Conservation (phyloP, 345 rosid genomes). For the Garcia nutans region DNA sequence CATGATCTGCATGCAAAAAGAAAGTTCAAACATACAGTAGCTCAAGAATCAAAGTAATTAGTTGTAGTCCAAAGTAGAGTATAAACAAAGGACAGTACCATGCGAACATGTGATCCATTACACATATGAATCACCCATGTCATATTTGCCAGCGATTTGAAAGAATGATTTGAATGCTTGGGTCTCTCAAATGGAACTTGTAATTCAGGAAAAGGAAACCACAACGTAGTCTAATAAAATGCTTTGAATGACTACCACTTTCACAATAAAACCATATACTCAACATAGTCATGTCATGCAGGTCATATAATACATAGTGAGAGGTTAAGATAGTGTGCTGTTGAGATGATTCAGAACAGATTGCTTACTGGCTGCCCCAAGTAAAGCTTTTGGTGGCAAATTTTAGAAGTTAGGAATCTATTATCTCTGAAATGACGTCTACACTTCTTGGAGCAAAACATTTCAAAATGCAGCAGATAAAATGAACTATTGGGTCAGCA, state of each 20-base stretch:
- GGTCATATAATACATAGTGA: background rate
- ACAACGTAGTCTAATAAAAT: background rate
- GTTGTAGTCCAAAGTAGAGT: background rate
- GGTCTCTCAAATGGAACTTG: background rate
- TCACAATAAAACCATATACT: background rate
- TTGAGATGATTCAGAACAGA: background rate
- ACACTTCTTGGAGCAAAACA: background rate
- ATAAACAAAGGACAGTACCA: background rate
- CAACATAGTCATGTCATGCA: background rate
- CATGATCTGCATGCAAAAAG: slow-evolving; percentile 59
- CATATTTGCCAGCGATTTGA: background rate
- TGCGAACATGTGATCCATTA: background rate
- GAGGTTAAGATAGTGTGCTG: background rate
- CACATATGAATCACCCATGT: background rate
- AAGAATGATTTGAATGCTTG: no score
- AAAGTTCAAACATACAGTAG: background rate
- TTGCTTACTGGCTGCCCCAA: background rate
- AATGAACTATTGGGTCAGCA: background rate
- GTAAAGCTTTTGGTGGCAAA: background rate
- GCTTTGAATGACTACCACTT: background rate
- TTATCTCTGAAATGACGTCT: background rate
- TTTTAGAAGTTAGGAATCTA: background rate
- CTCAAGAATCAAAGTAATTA: background rate
- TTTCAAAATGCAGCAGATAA: background rate
- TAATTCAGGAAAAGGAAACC: background rate